Percentiles rank a stretch among this genome's conserved stretches.
These are phyloP conservation scores for Rickenella mellea DNA, from an alignment of 768 basidiomycete genomes.

Conservation along the genomic window DNA sequence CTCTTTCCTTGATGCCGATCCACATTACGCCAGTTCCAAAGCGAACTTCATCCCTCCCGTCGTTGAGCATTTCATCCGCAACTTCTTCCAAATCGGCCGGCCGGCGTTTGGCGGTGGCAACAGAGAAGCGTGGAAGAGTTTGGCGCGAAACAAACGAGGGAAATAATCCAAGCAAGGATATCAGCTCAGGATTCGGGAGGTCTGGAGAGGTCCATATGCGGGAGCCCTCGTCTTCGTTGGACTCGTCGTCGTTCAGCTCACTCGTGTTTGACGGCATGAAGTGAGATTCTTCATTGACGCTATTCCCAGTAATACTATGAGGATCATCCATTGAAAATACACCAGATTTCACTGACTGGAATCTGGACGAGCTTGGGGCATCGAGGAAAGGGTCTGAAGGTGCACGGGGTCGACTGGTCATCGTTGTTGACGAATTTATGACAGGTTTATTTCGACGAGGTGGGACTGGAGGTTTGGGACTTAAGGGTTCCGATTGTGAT, in stretches of 20 bases:
- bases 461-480: conserved; percentile 1
- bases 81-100: conserved; percentile 63
- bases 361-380: conserved; percentile 49
- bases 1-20: conserved; percentile 52
- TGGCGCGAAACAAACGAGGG: conserved; percentile 67
- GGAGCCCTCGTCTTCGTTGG: conserved; percentile 40
- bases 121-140: conserved; percentile 64
- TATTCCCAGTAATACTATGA: too few relatives aligned
- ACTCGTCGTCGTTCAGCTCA: conserved; percentile 20
- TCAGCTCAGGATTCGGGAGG: conserved; percentile 64
- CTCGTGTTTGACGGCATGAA: conserved; percentile 24
- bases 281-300: conserved; percentile 21
- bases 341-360: conserved; percentile 31
- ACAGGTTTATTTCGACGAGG: neutral
- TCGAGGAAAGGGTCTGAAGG: conserved; percentile 52
- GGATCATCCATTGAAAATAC: too few relatives aligned
- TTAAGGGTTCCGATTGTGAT: neutral
- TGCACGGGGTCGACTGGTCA: conserved; percentile 2
- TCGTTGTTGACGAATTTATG: neutral
- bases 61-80: conserved; percentile 42
- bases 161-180: conserved; percentile 61
- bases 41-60: conserved; percentile 47
- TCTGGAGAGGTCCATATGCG: conserved; percentile 80
- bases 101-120: conserved; percentile 21
- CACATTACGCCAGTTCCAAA: conserved; percentile 84